A percentile compares a stretch with the other conserved stretches of the same genome.
These are phyloP conservation scores for Geotrichum australiense DNA, from an alignment of 1,139 yeast genomes.

Conservation along the genomic window DNA sequence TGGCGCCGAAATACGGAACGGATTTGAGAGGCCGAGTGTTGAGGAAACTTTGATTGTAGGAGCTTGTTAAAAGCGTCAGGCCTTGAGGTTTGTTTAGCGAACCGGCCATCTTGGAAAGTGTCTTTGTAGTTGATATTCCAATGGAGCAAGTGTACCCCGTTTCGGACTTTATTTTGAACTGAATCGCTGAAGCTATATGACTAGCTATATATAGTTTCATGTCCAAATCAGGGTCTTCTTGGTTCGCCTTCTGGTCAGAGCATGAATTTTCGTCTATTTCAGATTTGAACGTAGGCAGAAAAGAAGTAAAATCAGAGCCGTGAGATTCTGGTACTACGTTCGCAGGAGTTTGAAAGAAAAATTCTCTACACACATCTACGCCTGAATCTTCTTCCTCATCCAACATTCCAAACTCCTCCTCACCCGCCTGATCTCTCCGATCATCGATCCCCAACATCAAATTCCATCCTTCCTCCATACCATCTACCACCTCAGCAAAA, in stretches of 20 bases:
- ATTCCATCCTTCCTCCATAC: constrained; percentile 12
- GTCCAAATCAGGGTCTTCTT: constrained; percentile 16
- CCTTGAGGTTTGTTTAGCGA: constrained; percentile 32
- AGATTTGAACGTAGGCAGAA: constrained; percentile 8
- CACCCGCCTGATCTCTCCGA: constrained; percentile 12
- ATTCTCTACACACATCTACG: constrained; percentile 28
- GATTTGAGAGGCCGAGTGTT: constrained; percentile 20
- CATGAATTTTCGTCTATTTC: constrained; percentile 1
- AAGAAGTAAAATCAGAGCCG: constrained; percentile 15
- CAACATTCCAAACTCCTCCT: constrained; percentile 19
- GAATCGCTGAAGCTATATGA: constrained; percentile 28
- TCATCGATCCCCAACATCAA: constrained; percentile 3
- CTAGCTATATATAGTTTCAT: constrained; percentile 28
- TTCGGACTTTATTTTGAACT: constrained; percentile 26
- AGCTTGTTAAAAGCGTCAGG: constrained; percentile 29
- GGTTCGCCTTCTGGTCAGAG: too few relatives aligned
- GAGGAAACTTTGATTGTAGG: constrained; percentile 25
- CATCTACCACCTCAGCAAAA: constrained; percentile 14
- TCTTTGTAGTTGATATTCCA: constrained; percentile 31
- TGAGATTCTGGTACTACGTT: constrained; percentile 22
- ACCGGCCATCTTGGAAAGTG: constrained; percentile 33
- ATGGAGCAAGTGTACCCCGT: constrained; percentile 33
- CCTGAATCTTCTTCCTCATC: constrained; percentile 22
- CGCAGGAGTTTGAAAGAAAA: constrained; percentile 29
- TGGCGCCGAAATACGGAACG: constrained; percentile 32